A percentile compares a stretch with the other conserved stretches of the same genome.
phyloP scores from a whole-genome alignment of 2,329 filamentous ascomycete species.

The Tolypocladium cylindrosporum region DNA sequence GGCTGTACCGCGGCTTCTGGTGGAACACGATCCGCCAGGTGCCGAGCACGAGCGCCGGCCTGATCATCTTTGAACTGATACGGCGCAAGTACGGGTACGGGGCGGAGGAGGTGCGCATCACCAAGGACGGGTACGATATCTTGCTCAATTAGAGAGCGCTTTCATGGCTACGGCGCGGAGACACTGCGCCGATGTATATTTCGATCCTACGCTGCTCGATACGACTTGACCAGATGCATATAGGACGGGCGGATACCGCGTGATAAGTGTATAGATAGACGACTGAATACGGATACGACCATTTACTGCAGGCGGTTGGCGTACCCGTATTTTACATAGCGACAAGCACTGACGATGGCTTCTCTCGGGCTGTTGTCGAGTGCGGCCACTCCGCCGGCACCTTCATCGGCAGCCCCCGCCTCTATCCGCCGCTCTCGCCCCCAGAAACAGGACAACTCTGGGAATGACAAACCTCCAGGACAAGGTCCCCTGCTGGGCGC shows the following conservation, averaged over 20 bases:
- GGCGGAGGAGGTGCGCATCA: constrained; percentile 52
- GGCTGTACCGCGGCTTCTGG: constrained; percentile 65
- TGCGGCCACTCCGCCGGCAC: neutral
- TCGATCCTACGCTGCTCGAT: neutral
- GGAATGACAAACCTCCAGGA: neutral
- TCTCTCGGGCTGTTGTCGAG: neutral
- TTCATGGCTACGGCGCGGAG: neutral
- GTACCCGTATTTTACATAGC: neutral
- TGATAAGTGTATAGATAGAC: neutral
- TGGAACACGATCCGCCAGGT: constrained; percentile 64
- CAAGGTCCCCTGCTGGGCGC: neutral
- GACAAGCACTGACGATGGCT: neutral
- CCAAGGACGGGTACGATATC: constrained; percentile 63
- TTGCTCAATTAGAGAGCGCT: constrained; percentile 31
- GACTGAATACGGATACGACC: neutral
- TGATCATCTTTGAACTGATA: constrained; percentile 72
- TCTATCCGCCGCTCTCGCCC: too few relatives aligned
- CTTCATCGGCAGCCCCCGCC: neutral
- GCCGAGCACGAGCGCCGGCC: constrained; percentile 64
- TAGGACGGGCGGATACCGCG: neutral
- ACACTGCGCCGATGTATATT: neutral
- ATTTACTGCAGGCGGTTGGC: neutral
- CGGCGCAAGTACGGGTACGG: constrained; percentile 60
- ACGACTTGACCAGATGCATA: neutral
- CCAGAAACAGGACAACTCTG: neutral